Evolutionary conservation across 148 eudicot species (phyloP).

Genomic region (Talinum fruticosum): DNA sequence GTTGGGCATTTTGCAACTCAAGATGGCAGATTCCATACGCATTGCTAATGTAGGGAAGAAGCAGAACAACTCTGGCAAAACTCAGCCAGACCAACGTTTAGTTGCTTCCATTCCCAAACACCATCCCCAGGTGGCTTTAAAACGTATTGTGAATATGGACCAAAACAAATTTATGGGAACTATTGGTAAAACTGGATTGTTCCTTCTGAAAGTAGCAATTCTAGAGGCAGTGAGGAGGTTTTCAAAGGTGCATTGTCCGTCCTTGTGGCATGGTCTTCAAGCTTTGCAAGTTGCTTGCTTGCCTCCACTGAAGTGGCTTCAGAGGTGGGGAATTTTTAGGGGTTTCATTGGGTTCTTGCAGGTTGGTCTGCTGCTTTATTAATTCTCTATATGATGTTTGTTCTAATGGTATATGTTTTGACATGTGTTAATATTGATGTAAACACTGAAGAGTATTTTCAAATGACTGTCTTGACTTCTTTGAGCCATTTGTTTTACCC

Average conservation of each 20-base stretch:
- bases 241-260: conserved; percentile 52
- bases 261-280: conserved; percentile 54
- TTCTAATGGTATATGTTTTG: background rate
- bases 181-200: conserved; percentile 38
- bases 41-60: conserved; percentile 24
- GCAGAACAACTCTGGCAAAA: conserved; percentile 22
- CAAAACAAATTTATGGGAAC: conserved; percentile 31
- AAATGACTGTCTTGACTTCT: background rate
- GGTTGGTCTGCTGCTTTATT: conserved; percentile 36
- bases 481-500: background rate
- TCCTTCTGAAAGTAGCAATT: conserved; percentile 46
- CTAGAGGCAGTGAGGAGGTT: conserved; percentile 51
- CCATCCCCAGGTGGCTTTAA: conserved; percentile 36
- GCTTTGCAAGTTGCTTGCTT: conserved; percentile 49
- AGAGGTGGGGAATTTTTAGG: conserved; percentile 44
- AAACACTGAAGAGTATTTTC: background rate
- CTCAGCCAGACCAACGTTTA: conserved; percentile 27
- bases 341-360: conserved; percentile 41
- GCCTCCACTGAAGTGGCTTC: conserved; percentile 61
- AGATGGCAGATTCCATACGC: conserved; percentile 38
- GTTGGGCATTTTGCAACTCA: conserved; percentile 14
- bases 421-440: background rate
- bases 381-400: background rate
- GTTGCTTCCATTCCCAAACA: conserved; percentile 44
- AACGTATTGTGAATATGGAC: conserved; percentile 37